Percentiles rank a stretch among this genome's conserved stretches.
These are phyloP conservation scores for Penicillium argentinense DNA, from an alignment of 495 filamentous ascomycete species.

Conservation along the genomic window DNA sequence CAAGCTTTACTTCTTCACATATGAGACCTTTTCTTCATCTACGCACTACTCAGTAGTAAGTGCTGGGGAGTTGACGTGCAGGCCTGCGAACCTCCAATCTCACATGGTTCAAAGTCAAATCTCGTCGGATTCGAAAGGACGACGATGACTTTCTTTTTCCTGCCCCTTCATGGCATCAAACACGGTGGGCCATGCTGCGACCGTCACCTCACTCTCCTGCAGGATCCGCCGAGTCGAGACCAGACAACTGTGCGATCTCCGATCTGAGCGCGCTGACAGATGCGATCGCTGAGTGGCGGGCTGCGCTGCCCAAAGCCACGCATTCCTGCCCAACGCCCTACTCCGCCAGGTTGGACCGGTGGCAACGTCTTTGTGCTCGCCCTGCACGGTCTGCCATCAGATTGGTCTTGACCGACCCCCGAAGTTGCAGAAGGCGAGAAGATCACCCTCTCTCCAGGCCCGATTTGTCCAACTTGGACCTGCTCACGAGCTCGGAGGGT, in stretches of 20 bases:
- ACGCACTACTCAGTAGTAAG: too few species aligned
- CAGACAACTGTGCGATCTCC: slow-evolving; percentile 15
- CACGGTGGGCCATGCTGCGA: background rate
- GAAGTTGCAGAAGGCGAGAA: slow-evolving; percentile 3
- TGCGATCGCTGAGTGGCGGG: slow-evolving; percentile 21
- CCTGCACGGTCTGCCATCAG: slow-evolving; percentile 13
- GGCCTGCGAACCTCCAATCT: background rate
- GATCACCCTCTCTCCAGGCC: slow-evolving; percentile 5
- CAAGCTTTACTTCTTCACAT: background rate
- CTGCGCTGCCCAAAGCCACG: slow-evolving; percentile 40
- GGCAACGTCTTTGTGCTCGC: slow-evolving; percentile 20
- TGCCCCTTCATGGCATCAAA: background rate
- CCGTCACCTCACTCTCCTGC: slow-evolving; percentile 11
- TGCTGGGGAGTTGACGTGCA: too few species aligned
- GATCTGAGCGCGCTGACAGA: slow-evolving; percentile 22
- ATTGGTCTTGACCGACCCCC: slow-evolving; percentile 12
- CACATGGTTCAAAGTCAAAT: slow-evolving; percentile 11
- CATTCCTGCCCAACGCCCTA: slow-evolving; percentile 45
- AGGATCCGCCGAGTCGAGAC: slow-evolving; percentile 14
- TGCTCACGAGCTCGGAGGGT: slow-evolving; percentile 6
- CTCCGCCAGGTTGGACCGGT: slow-evolving; percentile 12
- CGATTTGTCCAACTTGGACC: slow-evolving; percentile 6
- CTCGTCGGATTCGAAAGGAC: background rate
- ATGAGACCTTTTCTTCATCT: too few species aligned
- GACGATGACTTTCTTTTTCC: background rate